Evolutionary conservation across 2,329 filamentous ascomycete genomes (phyloP), one percentile per base, ranked within the genome.

Genomic region (Trichoderma afroharzianum): DNA sequence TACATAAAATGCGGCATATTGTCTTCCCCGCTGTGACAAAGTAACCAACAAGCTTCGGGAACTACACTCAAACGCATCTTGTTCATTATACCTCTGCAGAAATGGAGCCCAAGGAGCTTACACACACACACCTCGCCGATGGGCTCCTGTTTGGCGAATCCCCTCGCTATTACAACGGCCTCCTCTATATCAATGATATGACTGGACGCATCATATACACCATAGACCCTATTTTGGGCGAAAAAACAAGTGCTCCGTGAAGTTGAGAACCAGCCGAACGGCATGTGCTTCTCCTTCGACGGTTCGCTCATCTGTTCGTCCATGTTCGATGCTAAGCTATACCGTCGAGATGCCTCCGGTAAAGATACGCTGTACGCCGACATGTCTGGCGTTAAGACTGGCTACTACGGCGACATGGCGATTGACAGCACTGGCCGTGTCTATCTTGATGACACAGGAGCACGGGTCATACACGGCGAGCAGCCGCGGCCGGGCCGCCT

Each of bases 121-220:
- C 1, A 0, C 15, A 63, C 24, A 63, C 61, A 26, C 61, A 30
- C 6, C 36, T 63, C 14, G 24, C 61, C 8, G 24, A 63, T 63
- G 61, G 61, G 26, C 36, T 63, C 9, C n/a, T 63, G n/a, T 63
- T 63, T 24, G 33, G 61, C 61, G 36, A 63, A 15, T 63, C 61
- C 4, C 61, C 61, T 43, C 61, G 61, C 15, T 63, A 63, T 28
- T 26, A 43, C 24, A 47, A n/a, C 24, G 61, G 36, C 24, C 61
- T 63, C 24, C 33, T 63, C 61, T 63, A 63, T n/a, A 47, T 63
- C 61, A 63, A 36, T 30, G 61, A 63, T 28, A 63, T 63, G 61
- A 43, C 36, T 26, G 61, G 61, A 15, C 24, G 61, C 28, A 21
- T 8, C 14, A 63, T 63, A 36, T 63, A 63, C 33, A 63, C 36